phyloP scores from a whole-genome alignment of 2,329 filamentous ascomycete genomes.

The Bretziella fagacearum region DNA sequence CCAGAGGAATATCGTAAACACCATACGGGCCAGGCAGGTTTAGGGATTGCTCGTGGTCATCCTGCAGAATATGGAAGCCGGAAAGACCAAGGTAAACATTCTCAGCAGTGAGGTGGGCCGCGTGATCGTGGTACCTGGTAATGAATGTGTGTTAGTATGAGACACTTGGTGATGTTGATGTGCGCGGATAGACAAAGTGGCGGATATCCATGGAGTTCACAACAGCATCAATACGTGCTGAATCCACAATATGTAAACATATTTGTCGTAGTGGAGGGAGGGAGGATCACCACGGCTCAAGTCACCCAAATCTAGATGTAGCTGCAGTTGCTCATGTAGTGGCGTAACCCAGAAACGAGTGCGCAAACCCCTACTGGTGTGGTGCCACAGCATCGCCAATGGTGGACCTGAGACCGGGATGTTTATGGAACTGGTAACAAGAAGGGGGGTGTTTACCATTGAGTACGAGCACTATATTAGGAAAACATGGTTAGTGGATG shows the following conservation, averaged over 20 bases:
- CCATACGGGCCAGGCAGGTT: constrained; percentile 32
- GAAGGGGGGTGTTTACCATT: constrained; percentile 25
- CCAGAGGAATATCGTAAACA: constrained; percentile 35
- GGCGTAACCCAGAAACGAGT: background rate
- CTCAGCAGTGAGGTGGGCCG: constrained; percentile 29
- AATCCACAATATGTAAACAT: no score
- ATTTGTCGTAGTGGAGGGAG: no score
- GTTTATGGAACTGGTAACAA: background rate
- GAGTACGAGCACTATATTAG: constrained; percentile 26
- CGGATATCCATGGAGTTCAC: no score
- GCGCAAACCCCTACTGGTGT: background rate
- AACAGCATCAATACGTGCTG: no score
- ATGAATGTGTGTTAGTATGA: background rate
- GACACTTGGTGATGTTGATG: no score
- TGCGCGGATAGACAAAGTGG: no score
- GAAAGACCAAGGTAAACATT: constrained; percentile 41
- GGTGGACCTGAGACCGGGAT: background rate
- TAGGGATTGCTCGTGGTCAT: constrained; percentile 31
- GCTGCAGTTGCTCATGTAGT: background rate
- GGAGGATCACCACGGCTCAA: no score
- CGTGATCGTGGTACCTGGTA: constrained; percentile 34
- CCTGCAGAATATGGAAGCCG: constrained; percentile 37
- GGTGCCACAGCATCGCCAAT: background rate
- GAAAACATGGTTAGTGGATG: background rate
- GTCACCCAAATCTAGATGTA: no score